Base-by-base conservation (phyloP, 306 rosid species). In the Cicer judaicum region DNA sequence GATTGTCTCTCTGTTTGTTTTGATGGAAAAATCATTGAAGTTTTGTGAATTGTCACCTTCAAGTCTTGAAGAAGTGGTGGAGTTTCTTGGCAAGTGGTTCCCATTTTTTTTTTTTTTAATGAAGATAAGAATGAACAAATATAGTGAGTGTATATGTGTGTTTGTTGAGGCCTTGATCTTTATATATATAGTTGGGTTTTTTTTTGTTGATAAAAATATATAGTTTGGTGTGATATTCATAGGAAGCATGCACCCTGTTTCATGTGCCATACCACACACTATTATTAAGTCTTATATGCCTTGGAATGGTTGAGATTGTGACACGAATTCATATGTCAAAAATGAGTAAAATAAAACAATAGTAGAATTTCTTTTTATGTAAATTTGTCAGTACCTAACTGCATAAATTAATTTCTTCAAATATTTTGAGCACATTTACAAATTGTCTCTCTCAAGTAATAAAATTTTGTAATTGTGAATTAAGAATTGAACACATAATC, bases 1-100 rank as follows among this genome's bases (percentile, higher is more conserved):
- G 86, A 24, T 52, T 60, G 84, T 48, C 63, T 88, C 70, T 85
- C 47, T 0, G 83, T 85, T 78, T 76, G 66, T 74, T 81, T 79
- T 38, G 87, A 85, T 12, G 97, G 91, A 46, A 67, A 83, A 64
- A 92, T 72, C 18, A 90, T 68, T 18, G 74, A 79, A 1, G 84
- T 78, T 29, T 78, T 10, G 10, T 79, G 82, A 74, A 88, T 74
- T 0, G 41, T 92, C 34, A 88, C 96, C 50, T 87, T 90, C 8
- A 87, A 75, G 68, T 92, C 88, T 70, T 66, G 67, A 39, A 72
- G 82, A 38, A 76, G 79, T 7, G 59, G 3, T 5, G 77, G 68
- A 61, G 81, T 55, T 62, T 64, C 56, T 75, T 10, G 16, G 56
- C 34, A 42, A 6, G 74, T 5, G 60, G 49, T 54, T 68, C 70